These are phyloP conservation scores for Dalbergia cultrata DNA, from an alignment of 306 rosid species.

Conservation along the genomic window DNA sequence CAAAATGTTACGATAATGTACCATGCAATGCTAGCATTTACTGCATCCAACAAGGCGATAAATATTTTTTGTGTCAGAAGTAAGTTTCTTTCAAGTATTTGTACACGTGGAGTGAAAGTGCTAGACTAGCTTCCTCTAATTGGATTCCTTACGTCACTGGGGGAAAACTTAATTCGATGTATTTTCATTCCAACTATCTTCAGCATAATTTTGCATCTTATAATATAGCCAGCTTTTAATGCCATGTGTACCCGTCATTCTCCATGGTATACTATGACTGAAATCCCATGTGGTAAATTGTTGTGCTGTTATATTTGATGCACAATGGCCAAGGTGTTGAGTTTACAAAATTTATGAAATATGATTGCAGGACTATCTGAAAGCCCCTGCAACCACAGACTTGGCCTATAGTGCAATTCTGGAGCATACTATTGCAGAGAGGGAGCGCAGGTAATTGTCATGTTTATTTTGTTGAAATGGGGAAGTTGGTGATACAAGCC, in stretches of 20 bases:
- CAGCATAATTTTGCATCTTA: constrained; percentile 24
- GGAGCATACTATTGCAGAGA: constrained; percentile 98
- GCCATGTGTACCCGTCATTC: constrained; percentile 1
- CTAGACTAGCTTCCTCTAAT: constrained; percentile 33
- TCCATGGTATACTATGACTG: constrained; percentile 21
- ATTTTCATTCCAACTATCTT: not conserved
- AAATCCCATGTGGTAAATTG: constrained; percentile 34
- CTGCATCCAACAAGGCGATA: not conserved
- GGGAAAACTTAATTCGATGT: constrained; percentile 21
- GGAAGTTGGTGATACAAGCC: constrained; percentile 36
- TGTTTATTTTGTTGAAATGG: constrained; percentile 38
- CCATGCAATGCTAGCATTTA: not conserved
- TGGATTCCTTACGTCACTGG: not conserved
- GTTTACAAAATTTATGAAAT: constrained; percentile 47
- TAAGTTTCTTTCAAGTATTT: not conserved
- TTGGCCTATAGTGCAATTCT: constrained; percentile 89
- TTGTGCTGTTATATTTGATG: constrained; percentile 34
- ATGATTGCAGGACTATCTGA: constrained; percentile 87
- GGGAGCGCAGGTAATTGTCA: constrained; percentile 96
- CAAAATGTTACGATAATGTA: not conserved
- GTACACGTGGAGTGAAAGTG: constrained; percentile 15
- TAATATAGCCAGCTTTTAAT: constrained; percentile 18
- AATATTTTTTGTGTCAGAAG: constrained; percentile 18
- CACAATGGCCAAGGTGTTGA: constrained; percentile 20
- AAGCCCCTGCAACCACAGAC: constrained; percentile 83